Conservation (phyloP, 192 early-diverging fungal species). For the Haplosporangium gracile region DNA sequence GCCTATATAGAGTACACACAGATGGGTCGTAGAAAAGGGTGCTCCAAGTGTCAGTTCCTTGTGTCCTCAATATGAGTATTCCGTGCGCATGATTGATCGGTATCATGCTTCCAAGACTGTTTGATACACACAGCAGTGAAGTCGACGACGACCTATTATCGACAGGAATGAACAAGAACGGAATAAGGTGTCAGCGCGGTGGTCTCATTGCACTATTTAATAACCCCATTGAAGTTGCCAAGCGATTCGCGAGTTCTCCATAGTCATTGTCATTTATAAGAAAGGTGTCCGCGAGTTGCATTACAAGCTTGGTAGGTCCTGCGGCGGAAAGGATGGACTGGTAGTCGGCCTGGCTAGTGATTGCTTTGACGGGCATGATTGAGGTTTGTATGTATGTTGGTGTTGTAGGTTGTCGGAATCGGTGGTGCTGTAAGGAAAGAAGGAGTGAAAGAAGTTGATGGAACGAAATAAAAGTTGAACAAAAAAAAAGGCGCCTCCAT, state of each 20-base stretch:
- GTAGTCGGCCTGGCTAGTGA: conserved; percentile 51
- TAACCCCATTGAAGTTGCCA: background rate
- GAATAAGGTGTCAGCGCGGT: background rate
- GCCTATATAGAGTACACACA: background rate
- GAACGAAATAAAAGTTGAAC: background rate
- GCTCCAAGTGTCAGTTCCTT: background rate
- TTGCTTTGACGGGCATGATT: conserved; percentile 48
- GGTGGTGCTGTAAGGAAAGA: background rate
- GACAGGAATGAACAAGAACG: background rate
- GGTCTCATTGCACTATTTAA: background rate
- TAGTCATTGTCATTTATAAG: background rate
- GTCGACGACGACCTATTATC: conserved; percentile 66
- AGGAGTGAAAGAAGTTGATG: background rate
- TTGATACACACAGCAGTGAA: conserved; percentile 59
- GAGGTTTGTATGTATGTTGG: background rate
- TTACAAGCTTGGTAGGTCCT: conserved; percentile 45
- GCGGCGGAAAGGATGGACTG: conserved; percentile 41
- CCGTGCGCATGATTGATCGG: background rate
- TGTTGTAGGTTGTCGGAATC: background rate
- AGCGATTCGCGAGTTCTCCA: background rate
- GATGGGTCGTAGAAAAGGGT: background rate
- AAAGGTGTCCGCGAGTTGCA: background rate
- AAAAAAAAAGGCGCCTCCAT: too few species aligned
- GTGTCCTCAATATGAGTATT: background rate
- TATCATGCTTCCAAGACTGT: conserved; percentile 14